phyloP scores from a whole-genome alignment of 2,329 filamentous ascomycete genomes.

The Ophiostoma sp. region DNA sequence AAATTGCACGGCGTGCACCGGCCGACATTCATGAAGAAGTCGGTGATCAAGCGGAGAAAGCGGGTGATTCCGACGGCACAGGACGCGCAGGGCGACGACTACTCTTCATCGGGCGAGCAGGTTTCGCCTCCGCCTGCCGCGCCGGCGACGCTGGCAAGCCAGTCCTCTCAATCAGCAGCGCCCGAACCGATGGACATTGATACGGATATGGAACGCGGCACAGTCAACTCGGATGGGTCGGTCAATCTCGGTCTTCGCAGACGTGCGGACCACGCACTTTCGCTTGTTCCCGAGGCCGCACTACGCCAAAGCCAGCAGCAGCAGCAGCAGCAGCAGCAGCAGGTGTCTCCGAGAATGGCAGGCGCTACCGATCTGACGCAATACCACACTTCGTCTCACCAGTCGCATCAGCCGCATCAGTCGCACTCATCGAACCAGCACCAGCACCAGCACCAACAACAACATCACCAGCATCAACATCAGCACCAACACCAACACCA shows the following conservation, averaged over 20 bases:
- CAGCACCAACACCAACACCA: slow-evolving; percentile 27
- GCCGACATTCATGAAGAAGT: slow-evolving; percentile 98
- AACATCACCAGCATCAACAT: slow-evolving; percentile 10
- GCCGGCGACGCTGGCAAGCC: slow-evolving; percentile 12
- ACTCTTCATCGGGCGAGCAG: slow-evolving; percentile 42
- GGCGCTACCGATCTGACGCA: slow-evolving; percentile 44
- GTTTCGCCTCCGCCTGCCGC: slow-evolving; percentile 38
- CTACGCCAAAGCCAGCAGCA: slow-evolving; percentile 37
- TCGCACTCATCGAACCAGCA: slow-evolving; percentile 1
- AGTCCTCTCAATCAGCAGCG: not conserved
- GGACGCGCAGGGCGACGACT: slow-evolving; percentile 38
- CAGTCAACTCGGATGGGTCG: slow-evolving; percentile 58
- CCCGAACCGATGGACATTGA: slow-evolving; percentile 18
- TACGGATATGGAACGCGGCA: slow-evolving; percentile 49
- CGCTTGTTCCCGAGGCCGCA: slow-evolving; percentile 45
- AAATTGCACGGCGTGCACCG: slow-evolving; percentile 92
- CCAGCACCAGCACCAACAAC: slow-evolving; percentile 8
- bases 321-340: slow-evolving; percentile 38
- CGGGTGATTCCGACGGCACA: slow-evolving; percentile 77
- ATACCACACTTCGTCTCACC: slow-evolving; percentile 44
- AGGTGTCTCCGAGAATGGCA: slow-evolving; percentile 38
- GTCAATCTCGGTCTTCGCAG: slow-evolving; percentile 56
- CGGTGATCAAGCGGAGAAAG: slow-evolving; percentile 92
- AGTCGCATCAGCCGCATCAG: not conserved
- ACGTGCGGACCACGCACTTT: slow-evolving; percentile 42